These are phyloP conservation scores for Kodamaea alishanica DNA, from an alignment of 1,139 yeast species.

Conservation along the genomic window DNA sequence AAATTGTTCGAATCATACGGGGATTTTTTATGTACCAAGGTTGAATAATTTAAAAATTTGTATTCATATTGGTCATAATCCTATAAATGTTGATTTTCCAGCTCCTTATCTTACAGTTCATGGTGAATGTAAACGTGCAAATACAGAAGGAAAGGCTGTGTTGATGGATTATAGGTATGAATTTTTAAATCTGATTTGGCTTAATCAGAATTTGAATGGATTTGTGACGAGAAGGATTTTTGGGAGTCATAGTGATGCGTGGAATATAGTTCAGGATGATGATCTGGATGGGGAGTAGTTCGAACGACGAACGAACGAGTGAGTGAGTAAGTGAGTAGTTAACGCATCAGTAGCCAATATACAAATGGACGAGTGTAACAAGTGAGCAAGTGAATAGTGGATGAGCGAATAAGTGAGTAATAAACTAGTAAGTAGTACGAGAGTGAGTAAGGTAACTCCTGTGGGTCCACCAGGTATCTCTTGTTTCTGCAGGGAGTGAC, in stretches of 20 bases:
- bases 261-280: conserved; percentile 7
- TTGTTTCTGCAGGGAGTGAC: too few relatives aligned
- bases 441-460: too few relatives aligned
- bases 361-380: too few relatives aligned
- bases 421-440: too few relatives aligned
- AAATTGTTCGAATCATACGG: conserved; percentile 27
- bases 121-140: conserved; percentile 63
- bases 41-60: conserved; percentile 34
- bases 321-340: too few relatives aligned
- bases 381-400: too few relatives aligned
- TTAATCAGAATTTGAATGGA: conserved; percentile 48
- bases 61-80: conserved; percentile 26
- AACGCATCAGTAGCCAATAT: too few relatives aligned
- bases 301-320: too few relatives aligned
- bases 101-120: conserved; percentile 72
- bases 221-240: conserved; percentile 34
- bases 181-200: conserved; percentile 56
- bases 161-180: conserved; percentile 51
- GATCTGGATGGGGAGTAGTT: background rate
- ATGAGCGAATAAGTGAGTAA: too few relatives aligned
- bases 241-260: conserved; percentile 17
- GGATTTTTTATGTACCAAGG: conserved; percentile 45
- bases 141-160: conserved; percentile 53
- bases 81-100: conserved; percentile 32
- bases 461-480: too few relatives aligned